phyloP scores from a whole-genome alignment of 345 rosid species.

The Cardamine resedifolia region DNA sequence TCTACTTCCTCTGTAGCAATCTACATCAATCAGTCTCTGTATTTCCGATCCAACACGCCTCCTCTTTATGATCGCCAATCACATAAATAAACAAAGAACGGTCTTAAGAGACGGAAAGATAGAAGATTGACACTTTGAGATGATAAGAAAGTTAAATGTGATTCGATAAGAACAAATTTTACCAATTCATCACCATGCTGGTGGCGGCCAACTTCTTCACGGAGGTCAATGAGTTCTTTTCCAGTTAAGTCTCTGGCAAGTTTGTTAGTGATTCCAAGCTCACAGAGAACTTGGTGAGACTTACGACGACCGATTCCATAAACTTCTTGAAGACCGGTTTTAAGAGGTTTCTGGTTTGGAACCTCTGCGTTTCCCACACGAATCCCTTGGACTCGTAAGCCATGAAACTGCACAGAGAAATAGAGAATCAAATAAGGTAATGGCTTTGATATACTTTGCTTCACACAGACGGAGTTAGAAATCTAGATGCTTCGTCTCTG shows the following conservation, averaged over 20 bases:
- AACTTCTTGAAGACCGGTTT: constrained; percentile 60
- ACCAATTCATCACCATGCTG: constrained; percentile 73
- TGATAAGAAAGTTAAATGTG: neutral
- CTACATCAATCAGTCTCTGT: constrained; percentile 51
- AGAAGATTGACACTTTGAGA: neutral
- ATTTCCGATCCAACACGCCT: constrained; percentile 51
- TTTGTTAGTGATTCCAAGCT: constrained; percentile 62
- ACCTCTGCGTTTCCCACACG: constrained; percentile 74
- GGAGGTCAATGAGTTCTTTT: constrained; percentile 60
- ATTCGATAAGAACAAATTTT: neutral
- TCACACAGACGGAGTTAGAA: neutral
- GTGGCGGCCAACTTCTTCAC: constrained; percentile 64
- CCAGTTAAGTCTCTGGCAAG: constrained; percentile 65
- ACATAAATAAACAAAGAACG: neutral
- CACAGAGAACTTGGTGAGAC: constrained; percentile 64
- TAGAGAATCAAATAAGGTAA: neutral
- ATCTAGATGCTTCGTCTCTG: neutral
- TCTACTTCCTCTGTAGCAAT: constrained; percentile 58
- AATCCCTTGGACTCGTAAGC: constrained; percentile 51
- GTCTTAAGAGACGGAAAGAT: neutral
- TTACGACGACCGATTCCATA: constrained; percentile 71
- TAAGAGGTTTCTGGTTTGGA: constrained; percentile 56
- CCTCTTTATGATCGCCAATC: constrained; percentile 29
- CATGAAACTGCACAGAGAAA: constrained; percentile 43
- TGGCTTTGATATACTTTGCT: constrained; percentile 8